phyloP scores from a whole-genome alignment of 2,329 filamentous ascomycete species.

The Paecilomyces variotii region DNA sequence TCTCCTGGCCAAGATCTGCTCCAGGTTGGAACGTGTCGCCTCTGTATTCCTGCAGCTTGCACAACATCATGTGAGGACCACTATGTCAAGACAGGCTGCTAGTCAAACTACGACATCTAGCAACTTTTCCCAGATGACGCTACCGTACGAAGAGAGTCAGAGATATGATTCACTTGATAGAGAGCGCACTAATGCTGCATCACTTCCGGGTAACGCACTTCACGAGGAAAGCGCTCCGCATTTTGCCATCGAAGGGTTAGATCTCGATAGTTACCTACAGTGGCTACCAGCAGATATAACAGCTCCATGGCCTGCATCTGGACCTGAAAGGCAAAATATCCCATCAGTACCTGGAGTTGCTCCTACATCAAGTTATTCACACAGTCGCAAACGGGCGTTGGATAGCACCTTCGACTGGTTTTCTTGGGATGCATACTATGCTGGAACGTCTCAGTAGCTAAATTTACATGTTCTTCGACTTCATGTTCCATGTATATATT shows the following conservation, averaged over 20 bases:
- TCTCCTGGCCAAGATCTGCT: neutral
- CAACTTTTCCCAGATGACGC: neutral
- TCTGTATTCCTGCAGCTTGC: neutral
- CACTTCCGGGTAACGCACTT: neutral
- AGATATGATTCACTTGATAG: neutral
- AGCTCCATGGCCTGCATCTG: neutral
- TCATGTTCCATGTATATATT: too few relatives aligned
- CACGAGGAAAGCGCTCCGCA: neutral
- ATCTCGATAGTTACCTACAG: neutral
- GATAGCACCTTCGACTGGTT: conserved; percentile 1
- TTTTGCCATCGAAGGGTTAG: neutral
- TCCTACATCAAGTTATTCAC: neutral
- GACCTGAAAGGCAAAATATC: neutral
- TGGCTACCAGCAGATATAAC: neutral
- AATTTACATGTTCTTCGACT: neutral
- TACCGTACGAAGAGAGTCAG: neutral
- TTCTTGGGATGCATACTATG: conserved; percentile 1
- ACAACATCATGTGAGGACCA: neutral
- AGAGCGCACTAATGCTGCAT: neutral
- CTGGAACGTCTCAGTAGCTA: neutral
- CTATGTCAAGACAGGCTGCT: neutral
- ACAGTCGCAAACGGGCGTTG: neutral
- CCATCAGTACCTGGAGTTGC: neutral
- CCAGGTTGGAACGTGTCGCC: neutral
- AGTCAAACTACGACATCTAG: neutral